Base-by-base conservation (phyloP, 257 asterid species). In the Nicotiana benthamiana region DNA sequence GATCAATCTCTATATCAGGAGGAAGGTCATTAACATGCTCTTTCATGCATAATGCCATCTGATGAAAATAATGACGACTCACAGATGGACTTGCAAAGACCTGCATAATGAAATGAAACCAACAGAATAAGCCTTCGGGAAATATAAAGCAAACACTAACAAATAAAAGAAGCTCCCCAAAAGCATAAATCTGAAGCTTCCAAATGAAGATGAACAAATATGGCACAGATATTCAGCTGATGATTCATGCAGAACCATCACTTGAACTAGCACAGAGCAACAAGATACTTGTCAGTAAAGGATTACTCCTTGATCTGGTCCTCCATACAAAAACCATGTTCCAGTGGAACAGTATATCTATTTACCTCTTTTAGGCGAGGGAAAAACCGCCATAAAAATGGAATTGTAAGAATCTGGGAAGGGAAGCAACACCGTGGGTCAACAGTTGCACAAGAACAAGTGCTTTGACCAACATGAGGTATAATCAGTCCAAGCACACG, bases 331-430 rank as follows among this genome's bases (percentile, higher is more conserved):
- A 75, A 61, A 79, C 15, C 40, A 75, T 64, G 13, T 74, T 72
- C 52, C 81, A 43, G 17, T 62, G 43, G 82, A 22, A 81, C 74
- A 80, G 59, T 57, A 28, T 62, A 79, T 65, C 51, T 30, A 72
- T 83, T 65, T 90, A 94, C 99, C 99, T 91, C 97, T 89, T 90
- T 94, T 82, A 96, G 89, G 80, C 84, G 86, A 62, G 99, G 99
- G 77, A 91, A 92, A 80, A 89, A 79, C 85, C 81, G 85, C 99
- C 99, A 96, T 85, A 96, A 83, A 83, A 92, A 92, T 53, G 99
- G 98, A 77, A 94, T 88, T 80, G 90, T 87, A 84, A 96, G 97
- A 86, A 96, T 91, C 88, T 90, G 97, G 74, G 95, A 91, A 64
- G 95, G 84, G 84, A 96, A 88, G 86, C 94, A 88, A 88, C 88